phyloP scores from a whole-genome alignment of 2,329 filamentous ascomycete genomes.

The Epicoccum sorghinum region DNA sequence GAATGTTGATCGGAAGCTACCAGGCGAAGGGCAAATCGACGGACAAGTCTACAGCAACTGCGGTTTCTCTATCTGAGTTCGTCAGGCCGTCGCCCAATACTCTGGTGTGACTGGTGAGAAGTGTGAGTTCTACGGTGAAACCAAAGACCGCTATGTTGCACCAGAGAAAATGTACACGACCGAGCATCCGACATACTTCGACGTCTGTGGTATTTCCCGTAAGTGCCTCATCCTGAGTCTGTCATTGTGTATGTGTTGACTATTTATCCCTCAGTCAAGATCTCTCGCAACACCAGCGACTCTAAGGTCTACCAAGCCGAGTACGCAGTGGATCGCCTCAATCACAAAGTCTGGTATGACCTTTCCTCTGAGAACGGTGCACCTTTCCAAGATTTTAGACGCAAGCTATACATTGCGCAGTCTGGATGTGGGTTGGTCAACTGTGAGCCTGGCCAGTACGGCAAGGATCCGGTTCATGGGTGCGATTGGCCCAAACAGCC shows the following conservation, averaged over 20 bases:
- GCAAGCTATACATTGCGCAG: not conserved
- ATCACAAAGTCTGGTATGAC: conserved; percentile 8
- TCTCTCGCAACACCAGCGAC: not conserved
- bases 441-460: not conserved
- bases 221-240: not conserved
- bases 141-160: not conserved
- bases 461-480: not conserved
- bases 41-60: no score
- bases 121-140: conserved; percentile 2
- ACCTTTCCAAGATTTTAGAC: conserved; percentile 4
- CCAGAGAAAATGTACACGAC: not conserved
- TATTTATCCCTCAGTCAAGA: not conserved
- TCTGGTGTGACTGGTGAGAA: conserved; percentile 1
- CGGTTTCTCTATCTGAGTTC: no score
- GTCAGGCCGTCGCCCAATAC: no score
- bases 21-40: no score
- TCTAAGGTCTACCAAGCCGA: conserved; percentile 7
- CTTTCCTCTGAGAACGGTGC: conserved; percentile 4
- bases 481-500: conserved; percentile 1
- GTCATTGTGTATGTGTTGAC: not conserved
- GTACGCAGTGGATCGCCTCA: conserved; percentile 6
- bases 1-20: no score
- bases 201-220: conserved; percentile 2
- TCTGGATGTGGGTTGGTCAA: not conserved
- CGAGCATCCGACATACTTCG: not conserved